A percentile compares a stretch with the other conserved stretches of the same genome.
phyloP scores from a whole-genome alignment of 2,329 filamentous ascomycete species.

The Fonsecaea monophora region DNA sequence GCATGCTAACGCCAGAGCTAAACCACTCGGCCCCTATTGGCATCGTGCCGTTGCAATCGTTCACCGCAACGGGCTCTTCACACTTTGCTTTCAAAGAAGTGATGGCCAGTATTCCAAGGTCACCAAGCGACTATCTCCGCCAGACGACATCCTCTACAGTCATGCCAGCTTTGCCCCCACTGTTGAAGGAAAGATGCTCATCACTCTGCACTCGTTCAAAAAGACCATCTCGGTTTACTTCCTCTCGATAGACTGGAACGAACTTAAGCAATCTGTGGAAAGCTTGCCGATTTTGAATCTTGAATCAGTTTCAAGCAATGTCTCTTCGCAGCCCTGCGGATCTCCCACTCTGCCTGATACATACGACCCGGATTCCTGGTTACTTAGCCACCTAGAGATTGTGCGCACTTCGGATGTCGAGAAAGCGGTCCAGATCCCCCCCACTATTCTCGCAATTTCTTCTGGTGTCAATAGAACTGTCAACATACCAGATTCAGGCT shows the following conservation, averaged over 20 bases:
- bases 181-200: slow-evolving; percentile 35
- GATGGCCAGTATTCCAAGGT: slow-evolving; percentile 72
- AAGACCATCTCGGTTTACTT: slow-evolving; percentile 33
- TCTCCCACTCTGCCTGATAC: slow-evolving; percentile 42
- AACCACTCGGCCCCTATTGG: slow-evolving; percentile 74
- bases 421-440: slow-evolving; percentile 62
- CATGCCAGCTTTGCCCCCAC: slow-evolving; percentile 57
- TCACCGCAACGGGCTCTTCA: slow-evolving; percentile 74
- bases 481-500: slow-evolving; percentile 62
- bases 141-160: slow-evolving; percentile 29
- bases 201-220: slow-evolving; percentile 33
- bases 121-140: slow-evolving; percentile 50
- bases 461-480: slow-evolving; percentile 63
- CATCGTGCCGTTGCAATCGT: slow-evolving; percentile 77
- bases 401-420: slow-evolving; percentile 68
- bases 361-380: slow-evolving; percentile 53
- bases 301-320: slow-evolving; percentile 28
- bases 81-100: slow-evolving; percentile 77
- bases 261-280: slow-evolving; percentile 49
- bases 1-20: slow-evolving; percentile 71
- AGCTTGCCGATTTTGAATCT: slow-evolving; percentile 40
- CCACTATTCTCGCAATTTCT: slow-evolving; percentile 75
- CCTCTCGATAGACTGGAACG: slow-evolving; percentile 44
- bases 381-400: slow-evolving; percentile 77
- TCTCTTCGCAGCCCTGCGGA: slow-evolving; percentile 35